Conservation (phyloP, 73 alveolate genomes). For the Paramecium sexaurelia region DNA sequence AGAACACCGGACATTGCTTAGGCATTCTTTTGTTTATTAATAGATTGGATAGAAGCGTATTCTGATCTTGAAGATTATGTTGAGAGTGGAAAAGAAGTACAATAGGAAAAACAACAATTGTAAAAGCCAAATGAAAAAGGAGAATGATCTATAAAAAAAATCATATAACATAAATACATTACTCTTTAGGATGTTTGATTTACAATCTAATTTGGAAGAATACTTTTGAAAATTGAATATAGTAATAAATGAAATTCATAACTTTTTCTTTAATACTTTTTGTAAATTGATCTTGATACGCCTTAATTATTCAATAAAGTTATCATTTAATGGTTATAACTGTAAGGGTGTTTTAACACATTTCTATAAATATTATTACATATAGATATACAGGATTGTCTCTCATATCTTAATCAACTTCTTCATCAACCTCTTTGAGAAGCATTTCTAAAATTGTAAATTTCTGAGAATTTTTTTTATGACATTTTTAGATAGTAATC, state of each 20-base stretch:
- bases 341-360: neutral
- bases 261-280: neutral
- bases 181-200: neutral
- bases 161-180: neutral
- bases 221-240: neutral
- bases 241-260: neutral
- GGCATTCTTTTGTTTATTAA: conserved; percentile 9
- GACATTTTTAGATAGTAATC: neutral
- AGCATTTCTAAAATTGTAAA: neutral
- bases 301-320: neutral
- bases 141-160: neutral
- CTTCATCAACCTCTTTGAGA: conserved; percentile 35
- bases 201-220: neutral
- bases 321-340: conserved; percentile 12
- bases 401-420: conserved; percentile 2
- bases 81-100: neutral
- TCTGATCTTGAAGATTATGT: conserved; percentile 38
- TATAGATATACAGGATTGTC: neutral
- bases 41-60: conserved; percentile 58
- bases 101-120: neutral
- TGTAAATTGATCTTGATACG: neutral
- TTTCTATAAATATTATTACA: neutral
- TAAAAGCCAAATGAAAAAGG: neutral
- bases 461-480: neutral
- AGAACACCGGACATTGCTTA: conserved; percentile 50